These are phyloP conservation scores for Saturnispora dispora DNA, from an alignment of 805 yeast species.

Conservation along the genomic window DNA sequence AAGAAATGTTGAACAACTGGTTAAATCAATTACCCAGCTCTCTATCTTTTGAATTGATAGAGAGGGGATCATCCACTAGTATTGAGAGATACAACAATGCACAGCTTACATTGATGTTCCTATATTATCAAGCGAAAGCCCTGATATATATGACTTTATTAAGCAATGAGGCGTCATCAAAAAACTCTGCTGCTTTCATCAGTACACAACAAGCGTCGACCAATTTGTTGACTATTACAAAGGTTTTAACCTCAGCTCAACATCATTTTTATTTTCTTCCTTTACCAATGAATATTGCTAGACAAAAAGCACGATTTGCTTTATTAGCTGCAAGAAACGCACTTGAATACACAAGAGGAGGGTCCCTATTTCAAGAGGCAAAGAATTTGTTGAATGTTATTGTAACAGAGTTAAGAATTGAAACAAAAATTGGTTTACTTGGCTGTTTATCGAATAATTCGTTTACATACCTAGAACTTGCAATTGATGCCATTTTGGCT, in stretches of 20 bases:
- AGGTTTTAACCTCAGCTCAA: slow-evolving; percentile 32
- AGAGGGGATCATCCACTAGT: slow-evolving; percentile 42
- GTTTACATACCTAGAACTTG: slow-evolving; percentile 45
- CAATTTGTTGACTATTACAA: slow-evolving; percentile 44
- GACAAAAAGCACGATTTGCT: slow-evolving; percentile 56
- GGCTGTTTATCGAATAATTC: slow-evolving; percentile 55
- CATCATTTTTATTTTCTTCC: slow-evolving; percentile 39
- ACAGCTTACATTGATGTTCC: slow-evolving; percentile 44
- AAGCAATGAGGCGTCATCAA: slow-evolving; percentile 34
- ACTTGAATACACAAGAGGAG: slow-evolving; percentile 75
- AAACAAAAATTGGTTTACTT: slow-evolving; percentile 44
- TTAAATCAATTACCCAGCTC: slow-evolving; percentile 55
- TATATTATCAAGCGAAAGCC: slow-evolving; percentile 55
- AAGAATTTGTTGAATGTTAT: slow-evolving; percentile 45
- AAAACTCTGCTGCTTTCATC: slow-evolving; percentile 47
- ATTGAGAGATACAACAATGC: slow-evolving; percentile 31
- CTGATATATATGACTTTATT: slow-evolving; percentile 58
- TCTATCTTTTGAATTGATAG: slow-evolving; percentile 51
- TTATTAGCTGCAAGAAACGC: slow-evolving; percentile 66
- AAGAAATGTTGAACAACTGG: slow-evolving; percentile 74
- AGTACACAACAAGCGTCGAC: slow-evolving; percentile 63
- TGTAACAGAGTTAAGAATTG: slow-evolving; percentile 41
- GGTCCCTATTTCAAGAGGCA: slow-evolving; percentile 66
- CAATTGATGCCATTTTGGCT: slow-evolving; percentile 55
- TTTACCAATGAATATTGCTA: slow-evolving; percentile 51